A percentile compares a stretch with the other conserved stretches of the same genome.
Evolutionary conservation across 768 basidiomycete genomes (phyloP).

Genomic region (Sarcodon aspratus): DNA sequence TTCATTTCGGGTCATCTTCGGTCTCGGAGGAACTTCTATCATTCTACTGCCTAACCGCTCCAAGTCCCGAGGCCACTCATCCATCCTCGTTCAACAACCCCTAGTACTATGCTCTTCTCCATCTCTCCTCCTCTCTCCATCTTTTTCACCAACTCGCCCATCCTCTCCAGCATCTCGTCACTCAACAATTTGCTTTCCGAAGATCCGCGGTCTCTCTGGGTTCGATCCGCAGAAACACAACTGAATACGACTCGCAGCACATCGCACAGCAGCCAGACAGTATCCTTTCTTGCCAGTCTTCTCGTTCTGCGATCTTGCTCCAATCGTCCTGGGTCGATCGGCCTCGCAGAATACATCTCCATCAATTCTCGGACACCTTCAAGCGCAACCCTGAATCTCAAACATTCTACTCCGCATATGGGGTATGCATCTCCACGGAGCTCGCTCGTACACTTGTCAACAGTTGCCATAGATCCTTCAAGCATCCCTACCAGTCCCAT

Average conservation of each 20-base stretch:
- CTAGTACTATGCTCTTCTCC: background rate
- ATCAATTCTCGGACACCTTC: background rate
- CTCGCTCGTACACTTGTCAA: background rate
- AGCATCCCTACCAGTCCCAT: background rate
- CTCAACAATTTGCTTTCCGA: background rate
- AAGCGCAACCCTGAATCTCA: background rate
- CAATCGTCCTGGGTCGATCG: background rate
- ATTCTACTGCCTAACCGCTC: too few species aligned
- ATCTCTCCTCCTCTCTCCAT: background rate
- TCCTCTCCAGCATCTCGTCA: background rate
- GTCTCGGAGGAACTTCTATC: too few species aligned
- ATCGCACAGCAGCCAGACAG: constrained; percentile 41
- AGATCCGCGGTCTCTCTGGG: too few species aligned
- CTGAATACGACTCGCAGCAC: constrained; percentile 19
- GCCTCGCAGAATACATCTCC: constrained; percentile 4
- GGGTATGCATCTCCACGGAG: too few species aligned
- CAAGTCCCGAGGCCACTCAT: background rate
- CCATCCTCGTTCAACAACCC: background rate
- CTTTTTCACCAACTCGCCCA: background rate
- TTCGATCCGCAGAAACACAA: background rate
- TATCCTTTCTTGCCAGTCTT: constrained; percentile 34
- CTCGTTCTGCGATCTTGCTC: constrained; percentile 16
- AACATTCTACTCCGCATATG: background rate
- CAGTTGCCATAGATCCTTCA: background rate
- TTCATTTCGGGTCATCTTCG: too few species aligned